Percentiles rank a stretch among this genome's conserved stretches.
phyloP scores from a whole-genome alignment of 306 rosid species.

The Echinosophora koreensis region DNA sequence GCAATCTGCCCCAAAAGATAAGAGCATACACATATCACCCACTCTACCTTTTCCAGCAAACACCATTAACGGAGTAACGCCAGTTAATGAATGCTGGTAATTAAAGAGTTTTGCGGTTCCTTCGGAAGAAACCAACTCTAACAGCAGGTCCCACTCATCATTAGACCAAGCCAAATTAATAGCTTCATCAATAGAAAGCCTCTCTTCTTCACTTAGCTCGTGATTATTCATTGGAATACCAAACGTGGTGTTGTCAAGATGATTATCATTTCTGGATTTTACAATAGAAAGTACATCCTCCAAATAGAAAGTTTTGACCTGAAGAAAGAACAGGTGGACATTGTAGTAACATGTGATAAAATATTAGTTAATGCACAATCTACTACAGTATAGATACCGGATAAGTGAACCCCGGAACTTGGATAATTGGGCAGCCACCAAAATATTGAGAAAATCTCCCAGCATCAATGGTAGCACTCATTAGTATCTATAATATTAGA shows the following conservation, averaged over 20 bases:
- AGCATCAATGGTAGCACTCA: slow-evolving; percentile 96
- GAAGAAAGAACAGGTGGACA: slow-evolving; percentile 46
- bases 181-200: slow-evolving; percentile 82
- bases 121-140: slow-evolving; percentile 75
- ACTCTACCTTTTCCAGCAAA: slow-evolving; percentile 92
- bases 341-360: slow-evolving; percentile 28
- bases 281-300: slow-evolving; percentile 88
- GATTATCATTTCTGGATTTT: slow-evolving; percentile 58
- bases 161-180: slow-evolving; percentile 82
- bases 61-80: slow-evolving; percentile 86
- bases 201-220: slow-evolving; percentile 70
- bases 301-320: slow-evolving; percentile 85
- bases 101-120: slow-evolving; percentile 62
- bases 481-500: slow-evolving; percentile 71
- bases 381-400: slow-evolving; percentile 64
- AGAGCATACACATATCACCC: slow-evolving; percentile 79
- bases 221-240: slow-evolving; percentile 46
- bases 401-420: slow-evolving; percentile 93
- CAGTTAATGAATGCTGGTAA: slow-evolving; percentile 85
- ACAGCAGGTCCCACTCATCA: slow-evolving; percentile 79
- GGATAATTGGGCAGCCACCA: slow-evolving; percentile 90
- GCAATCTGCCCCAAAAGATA: slow-evolving; percentile 84
- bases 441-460: slow-evolving; percentile 88
- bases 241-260: slow-evolving; percentile 56
- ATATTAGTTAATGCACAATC: slow-evolving; percentile 37